Evolutionary conservation across 1,284 basidiomycete genomes (phyloP), one percentile per base, ranked within the genome.

Genomic region (Vanrija sp.): DNA sequence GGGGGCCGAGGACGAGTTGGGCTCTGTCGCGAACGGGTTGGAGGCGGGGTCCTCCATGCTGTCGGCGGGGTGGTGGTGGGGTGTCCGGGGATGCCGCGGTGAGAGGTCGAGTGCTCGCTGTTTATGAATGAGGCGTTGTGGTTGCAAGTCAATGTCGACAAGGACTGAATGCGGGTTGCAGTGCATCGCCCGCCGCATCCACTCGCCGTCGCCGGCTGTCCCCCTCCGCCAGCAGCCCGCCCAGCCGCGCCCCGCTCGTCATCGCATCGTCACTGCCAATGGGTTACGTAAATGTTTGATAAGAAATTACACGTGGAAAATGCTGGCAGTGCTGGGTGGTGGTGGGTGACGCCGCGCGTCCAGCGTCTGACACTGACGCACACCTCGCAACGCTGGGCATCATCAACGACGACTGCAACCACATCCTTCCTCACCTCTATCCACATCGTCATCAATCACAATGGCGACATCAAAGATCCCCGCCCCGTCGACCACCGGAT

Each of bases 401-500:
- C 47, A 44, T 19, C 16, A 20, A 25, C 25, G 16, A 22, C 12
- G 25, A 27, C 36, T 1, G 20, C 41, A 37, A 16, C 42, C 22
- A 36, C 51, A 35, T 42, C 44, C 10, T 36, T 22, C 37, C 20
- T 31, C 38, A 35, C 47, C 44, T 31, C 27, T 20, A 36, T 23
- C 42, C 45, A 51, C 39, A 37, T 38, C 27, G 25, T n/a, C 20
- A 36, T 23, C 37, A 52, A 20, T 43, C 61, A 65, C 24, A 20
- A 71, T 69, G 66, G 62, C 61, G 41, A 64, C 63, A 51, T 56
- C 59, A 41, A 56, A 57, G 14, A 41, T 57, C n/a, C 52, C 59
- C 24, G 64, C 57, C 20, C 51, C 65, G 7, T 56, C 63, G 38
- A 49, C 51, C 47, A 59, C 69, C 37, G 87, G 86, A 6, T 89